Percentiles rank a stretch among this genome's conserved stretches.
Conservation (phyloP, 2,329 filamentous ascomycete species). For the Pseudogymnoascus sp. region DNA sequence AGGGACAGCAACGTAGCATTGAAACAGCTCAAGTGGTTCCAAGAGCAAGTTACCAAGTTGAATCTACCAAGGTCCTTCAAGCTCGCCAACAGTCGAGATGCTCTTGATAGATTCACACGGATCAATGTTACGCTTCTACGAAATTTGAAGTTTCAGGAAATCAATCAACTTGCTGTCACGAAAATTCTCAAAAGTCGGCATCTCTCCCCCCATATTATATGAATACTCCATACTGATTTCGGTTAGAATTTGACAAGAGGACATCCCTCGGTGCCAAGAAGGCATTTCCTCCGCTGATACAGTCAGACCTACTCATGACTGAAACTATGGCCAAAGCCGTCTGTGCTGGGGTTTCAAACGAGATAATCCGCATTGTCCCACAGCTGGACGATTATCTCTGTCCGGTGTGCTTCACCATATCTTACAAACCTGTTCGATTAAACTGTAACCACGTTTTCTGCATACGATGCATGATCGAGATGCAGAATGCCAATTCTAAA, state of each 20-base stretch:
- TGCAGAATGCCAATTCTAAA: constrained; percentile 64
- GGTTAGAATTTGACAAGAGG: constrained; percentile 76
- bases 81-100: constrained; percentile 56
- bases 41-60: constrained; percentile 56
- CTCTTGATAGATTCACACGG: constrained; percentile 62
- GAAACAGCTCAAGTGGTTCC: constrained; percentile 65
- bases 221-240: constrained; percentile 1
- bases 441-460: constrained; percentile 74
- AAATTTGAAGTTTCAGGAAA: constrained; percentile 75
- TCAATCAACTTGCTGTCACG: constrained; percentile 68
- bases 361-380: constrained; percentile 68
- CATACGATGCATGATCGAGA: constrained; percentile 73
- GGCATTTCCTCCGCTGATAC: constrained; percentile 54
- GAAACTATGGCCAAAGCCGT: constrained; percentile 67
- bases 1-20: constrained; percentile 61
- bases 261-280: constrained; percentile 66
- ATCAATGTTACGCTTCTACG: constrained; percentile 74
- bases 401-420: constrained; percentile 71
- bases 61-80: constrained; percentile 58
- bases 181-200: constrained; percentile 79
- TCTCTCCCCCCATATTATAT: neutral
- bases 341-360: constrained; percentile 65
- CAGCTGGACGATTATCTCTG: constrained; percentile 81
- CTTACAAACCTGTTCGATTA: constrained; percentile 75
- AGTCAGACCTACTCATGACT: constrained; percentile 55